phyloP scores from a whole-genome alignment of 441 rosid genomes.

The Pelargonium fulgidum region DNA sequence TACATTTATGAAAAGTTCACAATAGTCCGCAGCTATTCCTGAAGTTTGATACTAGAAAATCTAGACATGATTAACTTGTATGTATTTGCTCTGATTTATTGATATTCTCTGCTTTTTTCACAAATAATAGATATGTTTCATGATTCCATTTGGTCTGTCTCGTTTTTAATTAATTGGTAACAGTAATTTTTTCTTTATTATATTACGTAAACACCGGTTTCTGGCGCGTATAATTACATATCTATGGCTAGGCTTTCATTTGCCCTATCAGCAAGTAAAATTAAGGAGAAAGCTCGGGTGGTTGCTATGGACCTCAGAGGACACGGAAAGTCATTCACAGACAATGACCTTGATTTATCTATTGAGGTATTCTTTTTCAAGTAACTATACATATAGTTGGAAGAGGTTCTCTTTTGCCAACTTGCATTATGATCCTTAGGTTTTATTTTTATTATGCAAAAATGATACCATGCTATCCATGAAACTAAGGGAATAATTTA shows the following conservation, averaged over 20 bases:
- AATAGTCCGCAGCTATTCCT: too few species aligned
- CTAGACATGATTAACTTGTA: too few species aligned
- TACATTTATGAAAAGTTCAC: too few species aligned
- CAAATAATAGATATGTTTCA: too few species aligned
- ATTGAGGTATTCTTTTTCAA: conserved; percentile 47
- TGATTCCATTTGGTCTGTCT: too few species aligned
- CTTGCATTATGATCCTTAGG: not conserved
- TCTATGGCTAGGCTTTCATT: conserved; percentile 63
- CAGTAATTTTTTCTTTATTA: not conserved
- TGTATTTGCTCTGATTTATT: too few species aligned
- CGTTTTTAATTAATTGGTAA: too few species aligned
- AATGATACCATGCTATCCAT: conserved; percentile 1
- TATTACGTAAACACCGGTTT: not conserved
- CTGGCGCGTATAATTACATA: conserved; percentile 1
- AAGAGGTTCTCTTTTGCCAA: not conserved
- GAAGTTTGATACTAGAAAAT: too few species aligned
- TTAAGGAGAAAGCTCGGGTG: conserved; percentile 82
- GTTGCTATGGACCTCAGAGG: conserved; percentile 96
- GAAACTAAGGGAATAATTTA: conserved; percentile 19
- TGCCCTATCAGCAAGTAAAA: conserved; percentile 63
- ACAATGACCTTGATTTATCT: conserved; percentile 75
- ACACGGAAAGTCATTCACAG: conserved; percentile 79
- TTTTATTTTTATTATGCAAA: not conserved
- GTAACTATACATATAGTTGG: not conserved
- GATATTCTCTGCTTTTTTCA: too few species aligned